Conservation (phyloP, 768 basidiomycete species). For the Tylopilus balloui region DNA sequence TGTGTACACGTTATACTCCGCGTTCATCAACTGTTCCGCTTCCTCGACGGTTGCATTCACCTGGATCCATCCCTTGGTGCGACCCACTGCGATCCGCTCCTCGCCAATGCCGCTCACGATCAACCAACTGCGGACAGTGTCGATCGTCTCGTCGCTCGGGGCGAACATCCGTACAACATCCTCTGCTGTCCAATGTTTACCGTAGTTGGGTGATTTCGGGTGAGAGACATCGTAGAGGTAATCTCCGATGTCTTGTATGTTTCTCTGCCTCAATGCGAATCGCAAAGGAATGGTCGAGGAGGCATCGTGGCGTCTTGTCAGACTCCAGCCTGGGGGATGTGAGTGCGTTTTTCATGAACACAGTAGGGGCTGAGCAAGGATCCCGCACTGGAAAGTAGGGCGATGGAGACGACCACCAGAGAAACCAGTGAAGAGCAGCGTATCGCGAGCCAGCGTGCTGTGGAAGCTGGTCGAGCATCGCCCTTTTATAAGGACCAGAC, state of each 20-base stretch:
- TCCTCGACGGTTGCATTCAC: conserved; percentile 28
- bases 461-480: not conserved
- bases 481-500: not conserved
- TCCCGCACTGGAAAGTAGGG: conserved; percentile 12
- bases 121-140: conserved; percentile 17
- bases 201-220: conserved; percentile 33
- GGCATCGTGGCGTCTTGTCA: conserved; percentile 34
- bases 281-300: conserved; percentile 28
- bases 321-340: conserved; percentile 33
- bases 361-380: conserved; percentile 19
- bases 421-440: conserved; percentile 2
- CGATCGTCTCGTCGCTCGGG: conserved; percentile 22
- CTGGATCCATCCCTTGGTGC: conserved; percentile 20
- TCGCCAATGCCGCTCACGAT: no score
- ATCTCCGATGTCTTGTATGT: conserved; percentile 25
- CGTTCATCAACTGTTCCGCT: conserved; percentile 31
- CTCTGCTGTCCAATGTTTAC: conserved; percentile 29
- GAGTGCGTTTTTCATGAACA: conserved; percentile 40
- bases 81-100: no score
- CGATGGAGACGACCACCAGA: conserved; percentile 13
- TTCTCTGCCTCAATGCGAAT: conserved; percentile 32
- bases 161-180: conserved; percentile 22
- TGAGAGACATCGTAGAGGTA: conserved; percentile 29
- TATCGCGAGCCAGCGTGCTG: conserved; percentile 6
- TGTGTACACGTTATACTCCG: conserved; percentile 29